Conservation (phyloP, 2,329 filamentous ascomycete species). For the Colletotrichum caudatum region DNA sequence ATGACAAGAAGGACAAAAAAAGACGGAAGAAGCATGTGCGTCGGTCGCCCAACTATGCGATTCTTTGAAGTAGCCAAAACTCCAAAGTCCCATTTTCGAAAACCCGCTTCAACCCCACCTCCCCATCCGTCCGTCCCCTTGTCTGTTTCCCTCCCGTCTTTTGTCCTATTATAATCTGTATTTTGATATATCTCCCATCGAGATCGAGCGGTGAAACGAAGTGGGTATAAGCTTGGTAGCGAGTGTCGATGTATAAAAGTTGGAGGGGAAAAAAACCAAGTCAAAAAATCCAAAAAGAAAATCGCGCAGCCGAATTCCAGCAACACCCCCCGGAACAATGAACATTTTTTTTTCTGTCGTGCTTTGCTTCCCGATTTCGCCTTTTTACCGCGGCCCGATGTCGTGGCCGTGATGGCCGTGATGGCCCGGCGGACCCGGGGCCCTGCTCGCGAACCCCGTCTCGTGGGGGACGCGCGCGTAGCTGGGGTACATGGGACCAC, state of each 20-base stretch:
- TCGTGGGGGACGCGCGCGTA: conserved; percentile 42
- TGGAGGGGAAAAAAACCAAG: neutral
- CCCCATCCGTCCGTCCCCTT: neutral
- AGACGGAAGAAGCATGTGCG: conserved; percentile 24
- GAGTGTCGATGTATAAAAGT: conserved; percentile 15
- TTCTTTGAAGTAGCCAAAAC: conserved; percentile 32
- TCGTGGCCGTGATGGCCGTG: conserved; percentile 32
- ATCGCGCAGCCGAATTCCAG: neutral
- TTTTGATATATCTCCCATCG: conserved; percentile 25
- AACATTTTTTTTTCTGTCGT: conserved; percentile 27
- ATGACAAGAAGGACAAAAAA: neutral
- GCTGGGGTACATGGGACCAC: conserved; percentile 33
- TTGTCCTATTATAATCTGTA: conserved; percentile 36
- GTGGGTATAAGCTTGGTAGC: conserved; percentile 32
- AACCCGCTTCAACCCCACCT: neutral
- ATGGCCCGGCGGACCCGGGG: conserved; percentile 24
- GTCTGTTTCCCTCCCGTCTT: neutral
- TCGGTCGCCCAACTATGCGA: conserved; percentile 42
- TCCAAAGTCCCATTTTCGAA: conserved; percentile 23
- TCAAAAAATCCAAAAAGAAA: neutral
- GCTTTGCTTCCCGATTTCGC: conserved; percentile 2
- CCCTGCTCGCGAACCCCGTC: conserved; percentile 40
- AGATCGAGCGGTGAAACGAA: conserved; percentile 29
- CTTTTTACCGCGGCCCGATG: conserved; percentile 27
- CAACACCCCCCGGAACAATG: neutral